A percentile compares a stretch with the other conserved stretches of the same genome.
Conservation (phyloP, 148 eudicot genomes). For the Gaultheria prostrata region DNA sequence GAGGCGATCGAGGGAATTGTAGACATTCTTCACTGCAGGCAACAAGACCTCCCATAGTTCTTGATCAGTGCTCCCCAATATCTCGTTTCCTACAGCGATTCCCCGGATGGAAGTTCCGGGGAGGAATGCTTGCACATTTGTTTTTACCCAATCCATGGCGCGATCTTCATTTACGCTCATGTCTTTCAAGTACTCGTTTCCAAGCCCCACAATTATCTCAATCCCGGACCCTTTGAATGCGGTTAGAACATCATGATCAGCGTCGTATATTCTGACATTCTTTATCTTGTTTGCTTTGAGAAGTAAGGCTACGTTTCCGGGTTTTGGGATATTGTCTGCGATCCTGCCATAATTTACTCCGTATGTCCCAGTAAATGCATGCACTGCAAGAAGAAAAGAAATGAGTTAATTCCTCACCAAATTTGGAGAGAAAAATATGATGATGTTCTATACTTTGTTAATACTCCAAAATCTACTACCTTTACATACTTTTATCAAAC, state of each 20-base stretch:
- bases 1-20: slow-evolving; percentile 48
- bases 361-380: slow-evolving; percentile 65
- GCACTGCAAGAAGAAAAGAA: neutral
- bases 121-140: slow-evolving; percentile 59
- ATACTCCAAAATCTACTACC: neutral
- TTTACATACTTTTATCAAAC: neutral
- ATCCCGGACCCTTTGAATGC: slow-evolving; percentile 68
- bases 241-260: slow-evolving; percentile 54
- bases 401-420: slow-evolving; percentile 5
- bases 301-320: slow-evolving; percentile 60
- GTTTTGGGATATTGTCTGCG: slow-evolving; percentile 70
- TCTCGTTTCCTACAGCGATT: slow-evolving; percentile 79
- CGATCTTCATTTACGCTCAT: slow-evolving; percentile 50
- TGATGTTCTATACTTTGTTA: neutral
- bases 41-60: slow-evolving; percentile 66
- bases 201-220: slow-evolving; percentile 57
- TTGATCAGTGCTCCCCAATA: slow-evolving; percentile 41
- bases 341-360: slow-evolving; percentile 78
- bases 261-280: slow-evolving; percentile 71
- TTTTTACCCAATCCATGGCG: slow-evolving; percentile 68
- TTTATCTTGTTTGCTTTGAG: slow-evolving; percentile 62
- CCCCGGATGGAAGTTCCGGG: slow-evolving; percentile 58
- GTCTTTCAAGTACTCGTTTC: slow-evolving; percentile 53
- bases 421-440: neutral
- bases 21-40: slow-evolving; percentile 58